Conservation (phyloP, 495 filamentous ascomycete species). For the Penicillium goetzii region DNA sequence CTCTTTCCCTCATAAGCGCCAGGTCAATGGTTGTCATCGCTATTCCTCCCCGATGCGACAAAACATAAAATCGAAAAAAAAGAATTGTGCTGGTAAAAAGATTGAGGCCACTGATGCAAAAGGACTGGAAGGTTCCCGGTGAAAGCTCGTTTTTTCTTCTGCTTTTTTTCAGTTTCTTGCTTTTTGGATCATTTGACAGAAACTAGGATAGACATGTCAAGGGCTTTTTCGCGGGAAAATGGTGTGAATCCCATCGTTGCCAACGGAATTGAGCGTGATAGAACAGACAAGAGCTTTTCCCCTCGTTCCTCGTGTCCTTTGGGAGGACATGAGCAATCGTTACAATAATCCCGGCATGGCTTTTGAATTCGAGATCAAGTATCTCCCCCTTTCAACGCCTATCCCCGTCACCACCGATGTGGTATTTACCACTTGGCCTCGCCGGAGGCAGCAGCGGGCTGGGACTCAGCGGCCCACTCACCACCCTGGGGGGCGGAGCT, state of each 20-base stretch:
- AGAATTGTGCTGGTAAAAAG: constrained; percentile 29
- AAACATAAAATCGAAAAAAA: constrained; percentile 34
- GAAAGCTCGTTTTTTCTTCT: constrained; percentile 44
- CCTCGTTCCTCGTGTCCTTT: constrained; percentile 17
- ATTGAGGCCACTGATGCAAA: constrained; percentile 35
- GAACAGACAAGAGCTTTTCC: constrained; percentile 36
- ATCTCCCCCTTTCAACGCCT: constrained; percentile 40
- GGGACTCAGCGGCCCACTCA: constrained; percentile 72
- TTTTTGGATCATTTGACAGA: constrained; percentile 43
- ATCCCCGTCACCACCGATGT: constrained; percentile 33
- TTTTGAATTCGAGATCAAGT: constrained; percentile 31
- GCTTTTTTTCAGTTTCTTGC: constrained; percentile 45
- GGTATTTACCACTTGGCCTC: constrained; percentile 69
- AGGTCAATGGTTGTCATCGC: constrained; percentile 58
- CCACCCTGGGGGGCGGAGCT: constrained; percentile 58
- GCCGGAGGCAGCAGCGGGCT: constrained; percentile 37
- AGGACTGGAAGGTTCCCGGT: constrained; percentile 37
- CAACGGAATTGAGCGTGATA: constrained; percentile 33
- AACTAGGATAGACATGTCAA: constrained; percentile 55
- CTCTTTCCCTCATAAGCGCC: constrained; percentile 99
- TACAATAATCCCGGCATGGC: constrained; percentile 36
- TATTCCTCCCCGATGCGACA: constrained; percentile 48
- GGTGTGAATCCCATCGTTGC: constrained; percentile 25
- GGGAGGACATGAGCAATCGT: constrained; percentile 16
- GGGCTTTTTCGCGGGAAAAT: constrained; percentile 38